These are phyloP conservation scores for Solanum hybrid DNA, from an alignment of 305 asterid species.

Conservation along the genomic window DNA sequence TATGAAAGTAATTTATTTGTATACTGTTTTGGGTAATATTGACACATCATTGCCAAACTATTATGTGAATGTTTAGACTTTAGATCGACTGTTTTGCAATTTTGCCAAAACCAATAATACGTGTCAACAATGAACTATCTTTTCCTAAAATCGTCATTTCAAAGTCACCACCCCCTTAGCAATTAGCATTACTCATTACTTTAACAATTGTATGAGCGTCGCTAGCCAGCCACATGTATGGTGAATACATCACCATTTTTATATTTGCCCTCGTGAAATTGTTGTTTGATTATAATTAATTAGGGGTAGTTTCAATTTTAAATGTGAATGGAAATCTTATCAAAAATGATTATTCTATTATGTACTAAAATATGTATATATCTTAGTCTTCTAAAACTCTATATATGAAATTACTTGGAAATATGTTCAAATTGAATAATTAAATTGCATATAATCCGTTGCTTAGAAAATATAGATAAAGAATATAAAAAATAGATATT, in stretches of 20 bases:
- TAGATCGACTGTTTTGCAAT: not conserved
- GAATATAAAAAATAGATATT: not conserved
- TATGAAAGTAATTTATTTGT: not conserved
- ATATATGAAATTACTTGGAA: not conserved
- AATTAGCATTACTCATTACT: not conserved
- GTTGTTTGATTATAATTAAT: not conserved
- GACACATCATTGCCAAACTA: not conserved
- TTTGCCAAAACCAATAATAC: not conserved
- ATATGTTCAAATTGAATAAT: too few relatives aligned
- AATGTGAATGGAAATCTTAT: not conserved
- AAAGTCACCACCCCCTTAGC: not conserved
- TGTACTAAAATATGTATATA: not conserved
- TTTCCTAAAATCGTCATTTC: not conserved
- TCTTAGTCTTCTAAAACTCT: not conserved
- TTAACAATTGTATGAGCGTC: not conserved
- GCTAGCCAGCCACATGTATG: conserved; percentile 10
- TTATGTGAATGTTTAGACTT: not conserved
- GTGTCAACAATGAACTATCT: not conserved
- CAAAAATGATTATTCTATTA: not conserved
- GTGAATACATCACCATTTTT: not conserved
- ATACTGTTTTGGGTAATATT: not conserved
- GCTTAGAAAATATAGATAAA: not conserved
- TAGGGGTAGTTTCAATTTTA: not conserved
- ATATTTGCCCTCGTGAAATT: not conserved
- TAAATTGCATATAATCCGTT: not conserved